Base-by-base conservation (phyloP, 108 stramenopile genomes). In the Stephanodiscus triporus region DNA sequence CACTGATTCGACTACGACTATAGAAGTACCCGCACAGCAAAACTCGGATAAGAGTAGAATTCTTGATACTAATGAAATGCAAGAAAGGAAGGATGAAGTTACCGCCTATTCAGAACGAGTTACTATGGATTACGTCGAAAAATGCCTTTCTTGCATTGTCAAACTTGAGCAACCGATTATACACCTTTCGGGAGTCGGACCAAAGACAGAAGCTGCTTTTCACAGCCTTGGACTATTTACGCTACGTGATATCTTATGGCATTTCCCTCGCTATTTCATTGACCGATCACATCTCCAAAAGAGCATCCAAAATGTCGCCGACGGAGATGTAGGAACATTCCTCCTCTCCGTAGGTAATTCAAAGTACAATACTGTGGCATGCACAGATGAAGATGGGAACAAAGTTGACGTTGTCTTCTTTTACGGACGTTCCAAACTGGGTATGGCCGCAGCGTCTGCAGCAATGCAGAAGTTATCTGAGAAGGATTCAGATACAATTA, bases 271-370 rank as follows among this genome's bases (percentile, higher is more conserved):
- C 16, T 72, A 60, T 16, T 78, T 71, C 58, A 57, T 78, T 10
- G 77, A 78, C 58, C 59, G 77, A 65, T 65, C 77, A 23, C 23
- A 32, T 17, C 17, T 78, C 14, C 45, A 48, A 51, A 30, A 32
- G 17, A 54, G 59, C 57, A 64, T 72, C 32, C 17, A 27, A 14
- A 43, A 63, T 19, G 48, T 78, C 23, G 2, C 59, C 29, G 62
- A 78, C 47, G 77, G 77, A 56, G 70, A 65, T 5, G 22, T 78
- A 23, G 77, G 77, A 16, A 78, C 77, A 20, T 56, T 78, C 20
- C 40, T 23, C 14, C 42, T 78, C 29, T 34, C 2, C 2, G 48
- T 78, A 22, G 60, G 63, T 5, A 43, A 55, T 13, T 43, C 70
- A 34, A 65, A 47, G 4, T 17, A 56, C 23, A 72, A 53, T 55